These are phyloP conservation scores for Tubosaeta brunneosetosa DNA, from an alignment of 768 basidiomycete genomes.

Conservation along the genomic window DNA sequence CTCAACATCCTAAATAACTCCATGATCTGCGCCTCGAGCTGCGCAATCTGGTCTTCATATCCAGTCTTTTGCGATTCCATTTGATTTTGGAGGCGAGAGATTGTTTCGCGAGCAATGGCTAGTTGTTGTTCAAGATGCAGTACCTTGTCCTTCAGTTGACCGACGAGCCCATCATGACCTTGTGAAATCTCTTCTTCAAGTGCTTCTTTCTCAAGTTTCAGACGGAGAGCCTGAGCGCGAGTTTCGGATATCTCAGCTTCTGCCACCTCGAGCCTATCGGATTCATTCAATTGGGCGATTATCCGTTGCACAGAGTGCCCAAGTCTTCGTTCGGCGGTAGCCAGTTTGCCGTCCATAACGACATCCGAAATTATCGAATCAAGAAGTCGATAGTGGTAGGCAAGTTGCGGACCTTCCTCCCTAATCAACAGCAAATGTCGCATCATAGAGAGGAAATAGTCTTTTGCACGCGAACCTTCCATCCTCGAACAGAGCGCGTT, in stretches of 20 bases:
- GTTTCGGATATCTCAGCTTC: slow-evolving; percentile 74
- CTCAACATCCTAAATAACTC: slow-evolving; percentile 93
- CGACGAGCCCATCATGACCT: slow-evolving; percentile 80
- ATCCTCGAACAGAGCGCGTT: slow-evolving; percentile 73
- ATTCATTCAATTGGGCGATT: slow-evolving; percentile 85
- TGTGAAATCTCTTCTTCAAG: slow-evolving; percentile 79
- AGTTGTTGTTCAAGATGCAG: slow-evolving; percentile 73
- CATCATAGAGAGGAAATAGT: slow-evolving; percentile 90
- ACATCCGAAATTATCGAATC: slow-evolving; percentile 87
- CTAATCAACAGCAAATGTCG: slow-evolving; percentile 89
- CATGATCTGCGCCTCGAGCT: slow-evolving; percentile 89
- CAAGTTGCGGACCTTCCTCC: slow-evolving; percentile 78
- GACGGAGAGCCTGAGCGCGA: slow-evolving; percentile 54
- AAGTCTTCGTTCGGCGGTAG: slow-evolving; percentile 77
- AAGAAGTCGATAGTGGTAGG: slow-evolving; percentile 87
- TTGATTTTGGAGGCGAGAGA: slow-evolving; percentile 68
- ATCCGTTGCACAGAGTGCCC: slow-evolving; percentile 88
- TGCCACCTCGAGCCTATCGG: slow-evolving; percentile 74
- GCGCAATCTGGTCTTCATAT: slow-evolving; percentile 82
- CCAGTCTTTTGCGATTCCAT: slow-evolving; percentile 69
- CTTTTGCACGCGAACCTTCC: slow-evolving; percentile 71
- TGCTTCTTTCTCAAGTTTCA: slow-evolving; percentile 77
- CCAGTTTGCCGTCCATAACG: slow-evolving; percentile 87
- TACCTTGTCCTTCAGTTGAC: slow-evolving; percentile 70
- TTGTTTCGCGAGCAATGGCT: slow-evolving; percentile 71